phyloP scores from a whole-genome alignment of 2,329 filamentous ascomycete genomes.

The Alternaria burnsii region DNA sequence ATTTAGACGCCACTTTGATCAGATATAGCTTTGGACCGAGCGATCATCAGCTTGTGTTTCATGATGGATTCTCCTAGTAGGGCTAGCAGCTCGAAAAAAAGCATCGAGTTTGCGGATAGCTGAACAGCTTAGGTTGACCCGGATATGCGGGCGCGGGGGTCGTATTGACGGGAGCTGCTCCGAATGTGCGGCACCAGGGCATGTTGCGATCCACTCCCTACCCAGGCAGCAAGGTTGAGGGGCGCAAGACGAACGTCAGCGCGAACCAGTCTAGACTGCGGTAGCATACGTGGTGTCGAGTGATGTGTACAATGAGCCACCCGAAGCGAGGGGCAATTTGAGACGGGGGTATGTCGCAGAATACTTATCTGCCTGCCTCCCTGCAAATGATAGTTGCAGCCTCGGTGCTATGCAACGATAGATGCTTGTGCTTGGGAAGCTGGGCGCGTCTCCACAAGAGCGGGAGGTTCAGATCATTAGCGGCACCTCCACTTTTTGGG shows the following conservation, averaged over 20 bases:
- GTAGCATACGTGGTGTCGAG: background rate
- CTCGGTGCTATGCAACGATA: background rate
- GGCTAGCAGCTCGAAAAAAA: conserved; percentile 5
- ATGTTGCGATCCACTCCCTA: background rate
- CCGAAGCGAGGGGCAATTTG: background rate
- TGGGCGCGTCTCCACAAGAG: conserved; percentile 10
- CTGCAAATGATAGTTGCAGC: conserved; percentile 1
- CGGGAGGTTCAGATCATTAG: conserved; percentile 7
- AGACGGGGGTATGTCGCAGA: conserved; percentile 3
- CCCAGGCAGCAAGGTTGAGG: conserved; percentile 10
- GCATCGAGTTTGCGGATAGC: conserved; percentile 7
- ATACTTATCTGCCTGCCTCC: background rate
- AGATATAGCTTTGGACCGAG: background rate
- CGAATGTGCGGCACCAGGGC: conserved; percentile 7
- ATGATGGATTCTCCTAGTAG: background rate
- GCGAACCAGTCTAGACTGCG: background rate
- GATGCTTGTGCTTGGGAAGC: conserved; percentile 1
- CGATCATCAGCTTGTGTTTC: background rate
- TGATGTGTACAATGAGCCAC: background rate
- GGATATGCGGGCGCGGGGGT: conserved; percentile 6
- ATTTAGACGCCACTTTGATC: background rate
- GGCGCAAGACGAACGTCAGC: background rate
- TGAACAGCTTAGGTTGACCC: conserved; percentile 3
- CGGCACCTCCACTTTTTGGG: conserved; percentile 8
- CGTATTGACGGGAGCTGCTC: conserved; percentile 21